phyloP scores from a whole-genome alignment of 352 stramenopile species.

The Phytophthora agathidicida region DNA sequence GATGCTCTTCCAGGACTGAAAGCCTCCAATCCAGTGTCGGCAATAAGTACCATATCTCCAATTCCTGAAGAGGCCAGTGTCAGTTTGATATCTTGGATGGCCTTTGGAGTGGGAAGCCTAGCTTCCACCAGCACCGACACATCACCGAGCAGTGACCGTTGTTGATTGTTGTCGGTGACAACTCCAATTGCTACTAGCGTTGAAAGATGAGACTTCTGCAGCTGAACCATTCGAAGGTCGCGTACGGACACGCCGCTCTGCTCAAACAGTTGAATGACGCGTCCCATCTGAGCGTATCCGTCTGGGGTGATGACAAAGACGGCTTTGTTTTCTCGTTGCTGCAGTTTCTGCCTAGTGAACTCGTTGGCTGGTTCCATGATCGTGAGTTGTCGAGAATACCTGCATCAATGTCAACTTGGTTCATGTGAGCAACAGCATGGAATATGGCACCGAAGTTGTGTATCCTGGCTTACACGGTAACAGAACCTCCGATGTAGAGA shows the following conservation, averaged over 20 bases:
- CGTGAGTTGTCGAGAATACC: constrained; percentile 78
- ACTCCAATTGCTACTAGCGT: constrained; percentile 16
- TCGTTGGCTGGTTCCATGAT: constrained; percentile 75
- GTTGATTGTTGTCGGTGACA: constrained; percentile 17
- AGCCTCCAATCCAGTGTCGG: constrained; percentile 28
- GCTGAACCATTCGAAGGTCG: constrained; percentile 54
- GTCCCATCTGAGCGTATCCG: constrained; percentile 57
- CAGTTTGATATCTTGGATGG: constrained; percentile 6
- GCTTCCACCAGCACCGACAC: constrained; percentile 62
- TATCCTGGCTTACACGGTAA: constrained; percentile 59
- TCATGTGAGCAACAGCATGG: not conserved
- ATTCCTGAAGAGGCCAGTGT: constrained; percentile 11
- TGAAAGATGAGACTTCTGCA: constrained; percentile 46
- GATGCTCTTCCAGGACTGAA: constrained; percentile 8
- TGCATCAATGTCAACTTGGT: constrained; percentile 9
- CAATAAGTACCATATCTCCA: constrained; percentile 28
- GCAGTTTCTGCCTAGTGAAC: constrained; percentile 50
- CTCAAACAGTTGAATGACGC: constrained; percentile 54
- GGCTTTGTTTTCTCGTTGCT: constrained; percentile 40
- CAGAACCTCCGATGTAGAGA: constrained; percentile 67
- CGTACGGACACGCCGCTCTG: constrained; percentile 39
- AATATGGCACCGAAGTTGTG: not conserved
- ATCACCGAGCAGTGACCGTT: constrained; percentile 40
- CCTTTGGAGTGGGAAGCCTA: constrained; percentile 29
- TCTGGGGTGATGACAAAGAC: constrained; percentile 57